A percentile compares a stretch with the other conserved stretches of the same genome.
phyloP scores from a whole-genome alignment of 768 basidiomycete genomes.

The Mycena maculata region DNA sequence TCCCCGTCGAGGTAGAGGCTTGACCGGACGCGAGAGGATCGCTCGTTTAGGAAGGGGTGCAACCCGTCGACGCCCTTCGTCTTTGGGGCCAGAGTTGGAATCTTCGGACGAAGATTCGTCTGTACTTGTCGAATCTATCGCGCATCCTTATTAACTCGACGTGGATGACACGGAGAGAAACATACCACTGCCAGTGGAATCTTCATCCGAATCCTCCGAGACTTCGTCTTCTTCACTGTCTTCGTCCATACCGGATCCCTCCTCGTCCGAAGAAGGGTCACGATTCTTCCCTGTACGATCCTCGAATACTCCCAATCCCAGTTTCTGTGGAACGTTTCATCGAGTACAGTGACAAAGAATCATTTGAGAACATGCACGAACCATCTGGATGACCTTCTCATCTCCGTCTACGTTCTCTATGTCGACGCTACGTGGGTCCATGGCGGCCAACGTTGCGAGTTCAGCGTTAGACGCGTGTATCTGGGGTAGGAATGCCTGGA shows the following conservation, averaged over 20 bases:
- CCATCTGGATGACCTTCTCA: slow-evolving; percentile 59
- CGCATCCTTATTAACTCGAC: not conserved
- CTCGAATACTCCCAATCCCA: slow-evolving; percentile 57
- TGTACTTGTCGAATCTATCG: not conserved
- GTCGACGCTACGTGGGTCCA: slow-evolving; percentile 56
- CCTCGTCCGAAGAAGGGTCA: slow-evolving; percentile 4
- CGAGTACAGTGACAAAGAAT: not conserved
- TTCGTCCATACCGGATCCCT: not conserved
- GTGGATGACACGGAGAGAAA: not conserved
- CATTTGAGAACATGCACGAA: slow-evolving; percentile 22
- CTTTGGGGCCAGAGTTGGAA: not conserved
- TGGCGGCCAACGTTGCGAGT: slow-evolving; percentile 44
- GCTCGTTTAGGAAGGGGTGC: slow-evolving; percentile 29
- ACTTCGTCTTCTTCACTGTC: not conserved
- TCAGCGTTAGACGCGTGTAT: slow-evolving; percentile 60
- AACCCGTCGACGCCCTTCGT: not conserved
- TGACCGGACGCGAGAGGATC: slow-evolving; percentile 11
- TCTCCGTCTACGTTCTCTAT: slow-evolving; percentile 57
- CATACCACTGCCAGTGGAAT: not conserved
- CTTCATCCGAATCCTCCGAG: slow-evolving; percentile 10
- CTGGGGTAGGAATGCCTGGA: slow-evolving; percentile 61
- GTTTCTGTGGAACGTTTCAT: slow-evolving; percentile 44
- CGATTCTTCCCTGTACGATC: slow-evolving; percentile 25
- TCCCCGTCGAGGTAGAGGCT: slow-evolving; percentile 16
- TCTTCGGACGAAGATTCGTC: slow-evolving; percentile 12